Percentiles rank a stretch among this genome's conserved stretches.
Conservation (phyloP, 2,329 filamentous ascomycete genomes). For the Pseudogymnoascus sp. region DNA sequence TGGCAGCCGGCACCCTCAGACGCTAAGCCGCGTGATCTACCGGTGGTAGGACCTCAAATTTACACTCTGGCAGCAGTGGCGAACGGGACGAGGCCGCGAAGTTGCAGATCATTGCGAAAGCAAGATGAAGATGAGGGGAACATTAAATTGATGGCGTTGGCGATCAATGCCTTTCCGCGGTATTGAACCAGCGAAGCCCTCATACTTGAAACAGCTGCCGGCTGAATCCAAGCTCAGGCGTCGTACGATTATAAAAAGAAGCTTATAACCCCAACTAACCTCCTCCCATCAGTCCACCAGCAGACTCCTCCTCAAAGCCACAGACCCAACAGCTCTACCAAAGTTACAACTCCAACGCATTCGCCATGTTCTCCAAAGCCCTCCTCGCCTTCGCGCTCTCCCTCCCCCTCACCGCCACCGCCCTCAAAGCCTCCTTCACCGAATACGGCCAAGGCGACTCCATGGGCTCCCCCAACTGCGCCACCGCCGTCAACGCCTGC, state of each 20-base stretch:
- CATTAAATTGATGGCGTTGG: not conserved
- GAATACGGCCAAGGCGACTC: constrained; percentile 3
- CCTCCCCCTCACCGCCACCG: not conserved
- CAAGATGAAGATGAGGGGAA: not conserved
- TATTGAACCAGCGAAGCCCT: not conserved
- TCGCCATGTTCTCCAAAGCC: not conserved
- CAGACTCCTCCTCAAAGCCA: not conserved
- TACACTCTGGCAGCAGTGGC: not conserved
- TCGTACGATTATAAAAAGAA: constrained; percentile 3
- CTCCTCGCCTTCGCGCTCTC: not conserved
- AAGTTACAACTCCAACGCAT: not conserved
- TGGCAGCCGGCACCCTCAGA: not conserved
- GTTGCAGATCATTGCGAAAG: constrained; percentile 6
- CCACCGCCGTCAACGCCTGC: constrained; percentile 14
- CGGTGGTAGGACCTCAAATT: not conserved
- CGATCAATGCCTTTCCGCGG: not conserved
- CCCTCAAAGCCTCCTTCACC: constrained; percentile 10
- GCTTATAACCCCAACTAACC: not conserved
- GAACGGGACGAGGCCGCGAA: not conserved
- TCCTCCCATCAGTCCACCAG: not conserved
- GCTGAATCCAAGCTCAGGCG: not conserved
- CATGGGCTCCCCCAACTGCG: constrained; percentile 9
- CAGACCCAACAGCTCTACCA: not conserved
- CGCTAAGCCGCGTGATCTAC: not conserved
- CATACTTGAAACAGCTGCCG: constrained; percentile 4